These are phyloP conservation scores for Mycena amicta DNA, from an alignment of 768 basidiomycete species.

Conservation along the genomic window DNA sequence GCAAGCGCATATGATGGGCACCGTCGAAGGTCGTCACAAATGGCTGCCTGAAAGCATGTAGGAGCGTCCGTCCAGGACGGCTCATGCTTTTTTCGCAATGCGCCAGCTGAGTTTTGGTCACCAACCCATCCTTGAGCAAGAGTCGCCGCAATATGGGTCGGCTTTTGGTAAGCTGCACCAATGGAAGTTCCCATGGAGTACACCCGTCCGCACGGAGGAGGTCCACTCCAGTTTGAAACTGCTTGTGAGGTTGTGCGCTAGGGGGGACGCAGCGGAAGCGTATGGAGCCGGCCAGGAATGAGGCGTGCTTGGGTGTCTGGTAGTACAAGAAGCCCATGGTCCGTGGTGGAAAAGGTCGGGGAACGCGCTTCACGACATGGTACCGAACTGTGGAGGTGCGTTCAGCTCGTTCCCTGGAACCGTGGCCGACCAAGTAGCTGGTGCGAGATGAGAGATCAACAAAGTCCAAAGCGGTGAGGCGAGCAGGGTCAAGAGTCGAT, in stretches of 20 bases:
- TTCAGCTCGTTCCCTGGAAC: not conserved
- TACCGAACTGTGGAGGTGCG: not conserved
- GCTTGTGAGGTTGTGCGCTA: not conserved
- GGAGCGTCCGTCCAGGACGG: not conserved
- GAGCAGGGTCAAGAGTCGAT: not conserved
- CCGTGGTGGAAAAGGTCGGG: conserved; percentile 2
- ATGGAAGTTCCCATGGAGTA: conserved; percentile 1
- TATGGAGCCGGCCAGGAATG: conserved; percentile 2
- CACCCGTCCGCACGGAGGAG: conserved; percentile 7
- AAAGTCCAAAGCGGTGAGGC: not conserved
- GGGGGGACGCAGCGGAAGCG: conserved; percentile 11
- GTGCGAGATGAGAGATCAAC: not conserved
- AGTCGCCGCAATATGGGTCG: not conserved
- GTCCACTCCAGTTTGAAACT: conserved; percentile 2
- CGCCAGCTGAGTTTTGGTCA: conserved; percentile 3
- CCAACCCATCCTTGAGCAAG: conserved; percentile 9
- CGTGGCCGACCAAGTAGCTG: not conserved
- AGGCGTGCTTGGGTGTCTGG: not conserved
- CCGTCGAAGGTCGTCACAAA: conserved; percentile 5
- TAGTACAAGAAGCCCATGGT: conserved; percentile 19
- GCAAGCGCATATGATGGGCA: not conserved
- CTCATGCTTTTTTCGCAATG: not conserved
- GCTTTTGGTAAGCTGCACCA: not conserved
- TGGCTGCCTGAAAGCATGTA: conserved; percentile 11
- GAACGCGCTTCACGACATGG: not conserved